Base-by-base conservation (phyloP, 768 basidiomycete species). In the Boletus subcaerulescens region DNA sequence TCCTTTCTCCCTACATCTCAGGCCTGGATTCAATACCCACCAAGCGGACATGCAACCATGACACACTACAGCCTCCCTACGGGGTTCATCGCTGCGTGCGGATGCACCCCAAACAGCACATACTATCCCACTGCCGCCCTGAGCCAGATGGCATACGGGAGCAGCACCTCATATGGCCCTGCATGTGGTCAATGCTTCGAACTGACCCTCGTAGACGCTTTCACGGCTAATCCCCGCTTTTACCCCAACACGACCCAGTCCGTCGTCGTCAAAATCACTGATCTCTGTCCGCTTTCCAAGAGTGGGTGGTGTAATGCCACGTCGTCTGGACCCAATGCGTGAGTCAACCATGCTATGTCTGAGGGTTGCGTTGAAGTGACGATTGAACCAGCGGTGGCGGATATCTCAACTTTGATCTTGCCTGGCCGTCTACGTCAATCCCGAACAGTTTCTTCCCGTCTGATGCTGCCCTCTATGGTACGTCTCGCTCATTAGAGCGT, bases 401-500 rank as follows among this genome's bases (percentile, higher is more conserved):
- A 46, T 82, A 78, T 60, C 76, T 93, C 53, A 92, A 93, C 64
- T 92, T 93, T 68, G 91, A 93, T 70, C 82, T 93, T 48, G 84
- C 87, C 40, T 91, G 77, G 68, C 91, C 90, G 3, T 91, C 90
- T 6, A 60, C 64, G 3, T 82, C 87, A 17, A 89, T 92, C 53
- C 80, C 89, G 31, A 68, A 74, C 45, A 74, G 81, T 60, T 93
- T 90, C 62, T 93, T 90, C 65, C 91, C 91, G 0, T 87, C 85
- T 5, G 76, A 93, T 63, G 76, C 70, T 56, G 65, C 83, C 5
- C 63, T 82, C 11, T 92, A 93, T 65, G 90, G 89, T 74, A 50
- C 54, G 73, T 70, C 36, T 29, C 31, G 32, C 4, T 38, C 29
- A 4, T 38, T 18, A 9, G 12, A 20, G 20, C 45, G 8, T 26